Evolutionary conservation across 1,139 yeast species (phyloP).

Genomic region (Taphrina wiesneri): DNA sequence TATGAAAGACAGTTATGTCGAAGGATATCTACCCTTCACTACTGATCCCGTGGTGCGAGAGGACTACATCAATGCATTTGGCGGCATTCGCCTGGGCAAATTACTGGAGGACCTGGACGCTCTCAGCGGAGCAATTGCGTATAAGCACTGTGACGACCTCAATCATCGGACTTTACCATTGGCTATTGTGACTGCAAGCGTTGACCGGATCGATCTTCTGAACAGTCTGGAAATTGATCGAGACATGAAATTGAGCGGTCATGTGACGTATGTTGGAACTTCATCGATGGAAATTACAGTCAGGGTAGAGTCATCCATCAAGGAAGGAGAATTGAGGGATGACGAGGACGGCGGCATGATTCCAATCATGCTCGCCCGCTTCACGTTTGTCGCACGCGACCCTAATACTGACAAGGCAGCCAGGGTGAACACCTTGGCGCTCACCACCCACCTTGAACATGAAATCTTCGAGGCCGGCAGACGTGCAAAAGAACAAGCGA

Average conservation of each 20-base stretch:
- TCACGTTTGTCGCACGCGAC: conserved; percentile 92
- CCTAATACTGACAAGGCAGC: conserved; percentile 70
- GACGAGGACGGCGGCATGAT: conserved; percentile 44
- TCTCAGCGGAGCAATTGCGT: conserved; percentile 81
- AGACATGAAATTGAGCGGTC: conserved; percentile 76
- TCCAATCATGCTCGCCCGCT: conserved; percentile 77
- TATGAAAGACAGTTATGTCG: conserved; percentile 30
- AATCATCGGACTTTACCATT: conserved; percentile 55
- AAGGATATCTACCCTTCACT: conserved; percentile 29
- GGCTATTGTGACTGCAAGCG: conserved; percentile 44
- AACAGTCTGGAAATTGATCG: conserved; percentile 78
- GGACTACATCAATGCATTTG: conserved; percentile 30
- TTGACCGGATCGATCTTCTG: conserved; percentile 85
- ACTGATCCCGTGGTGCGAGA: conserved; percentile 26
- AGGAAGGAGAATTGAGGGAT: conserved; percentile 43
- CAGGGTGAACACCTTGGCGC: conserved; percentile 27
- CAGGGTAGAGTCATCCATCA: conserved; percentile 44
- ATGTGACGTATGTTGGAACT: conserved; percentile 90
- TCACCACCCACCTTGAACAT: conserved; percentile 26
- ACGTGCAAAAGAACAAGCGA: conserved; percentile 18
- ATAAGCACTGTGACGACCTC: conserved; percentile 85
- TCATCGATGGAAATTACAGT: conserved; percentile 95
- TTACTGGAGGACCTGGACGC: conserved; percentile 90
- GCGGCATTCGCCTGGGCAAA: conserved; percentile 58
- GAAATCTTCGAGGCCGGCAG: conserved; percentile 24